Evolutionary conservation across 2,329 filamentous ascomycete genomes (phyloP).

Genomic region (Ophiostoma quercus): DNA sequence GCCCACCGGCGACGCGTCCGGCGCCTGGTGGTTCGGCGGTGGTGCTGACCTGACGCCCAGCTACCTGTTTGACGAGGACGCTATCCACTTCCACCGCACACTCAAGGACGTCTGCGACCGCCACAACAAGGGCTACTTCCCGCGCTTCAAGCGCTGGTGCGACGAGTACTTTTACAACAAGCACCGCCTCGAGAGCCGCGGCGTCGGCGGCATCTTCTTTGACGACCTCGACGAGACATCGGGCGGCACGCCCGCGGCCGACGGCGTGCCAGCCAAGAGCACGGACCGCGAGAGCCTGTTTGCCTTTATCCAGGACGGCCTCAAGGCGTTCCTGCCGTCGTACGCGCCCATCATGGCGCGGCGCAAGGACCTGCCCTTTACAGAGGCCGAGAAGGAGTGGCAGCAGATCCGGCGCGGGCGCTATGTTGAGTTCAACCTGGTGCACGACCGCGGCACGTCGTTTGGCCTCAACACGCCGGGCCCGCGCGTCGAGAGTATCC

Average conservation of each 20-base stretch:
- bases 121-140: slow-evolving; percentile 88
- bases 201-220: slow-evolving; percentile 96
- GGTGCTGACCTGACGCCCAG: slow-evolving; percentile 88
- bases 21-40: slow-evolving; percentile 97
- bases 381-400: slow-evolving; percentile 84
- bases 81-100: slow-evolving; percentile 89
- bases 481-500: slow-evolving; percentile 86
- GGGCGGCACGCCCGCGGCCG: slow-evolving; percentile 20
- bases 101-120: slow-evolving; percentile 91
- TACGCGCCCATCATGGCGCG: slow-evolving; percentile 85
- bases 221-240: slow-evolving; percentile 88
- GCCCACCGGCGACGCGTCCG: slow-evolving; percentile 49
- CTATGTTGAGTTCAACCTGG: slow-evolving; percentile 97
- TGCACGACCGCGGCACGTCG: slow-evolving; percentile 90
- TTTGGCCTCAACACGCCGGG: slow-evolving; percentile 93
- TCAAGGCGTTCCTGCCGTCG: slow-evolving; percentile 81
- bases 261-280: not conserved
- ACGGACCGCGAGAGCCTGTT: slow-evolving; percentile 80
- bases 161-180: slow-evolving; percentile 96
- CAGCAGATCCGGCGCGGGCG: slow-evolving; percentile 90
- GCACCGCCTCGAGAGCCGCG: slow-evolving; percentile 79
- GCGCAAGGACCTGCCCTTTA: slow-evolving; percentile 88
- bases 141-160: slow-evolving; percentile 96
- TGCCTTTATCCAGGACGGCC: slow-evolving; percentile 77
- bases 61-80: slow-evolving; percentile 96